phyloP scores from a whole-genome alignment of 495 filamentous ascomycete genomes.

The Friedmanniomyces endolithicus region DNA sequence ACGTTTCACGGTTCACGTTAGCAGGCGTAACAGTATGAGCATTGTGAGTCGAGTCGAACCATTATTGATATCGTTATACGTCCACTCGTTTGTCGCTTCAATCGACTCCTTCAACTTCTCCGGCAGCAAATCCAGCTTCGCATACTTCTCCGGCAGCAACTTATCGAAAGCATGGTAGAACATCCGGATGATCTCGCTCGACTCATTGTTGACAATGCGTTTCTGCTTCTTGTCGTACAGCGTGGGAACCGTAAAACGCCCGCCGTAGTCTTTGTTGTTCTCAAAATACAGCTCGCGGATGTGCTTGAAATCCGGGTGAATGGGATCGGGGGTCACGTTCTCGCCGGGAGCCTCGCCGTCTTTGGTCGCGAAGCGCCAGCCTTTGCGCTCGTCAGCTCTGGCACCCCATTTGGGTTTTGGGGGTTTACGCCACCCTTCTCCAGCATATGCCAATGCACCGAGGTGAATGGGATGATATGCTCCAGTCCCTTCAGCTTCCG shows the following conservation, averaged over 20 bases:
- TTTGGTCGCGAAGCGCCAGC: constrained; percentile 32
- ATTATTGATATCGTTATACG: constrained; percentile 75
- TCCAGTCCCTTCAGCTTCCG: constrained; percentile 57
- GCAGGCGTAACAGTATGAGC: neutral
- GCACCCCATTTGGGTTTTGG: neutral
- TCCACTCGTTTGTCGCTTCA: constrained; percentile 68
- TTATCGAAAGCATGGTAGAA: constrained; percentile 64
- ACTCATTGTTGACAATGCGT: constrained; percentile 76
- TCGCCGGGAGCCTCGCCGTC: constrained; percentile 37
- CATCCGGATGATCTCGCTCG: constrained; percentile 72
- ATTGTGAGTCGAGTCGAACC: constrained; percentile 27
- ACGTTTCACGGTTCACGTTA: neutral
- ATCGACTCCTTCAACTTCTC: constrained; percentile 46
- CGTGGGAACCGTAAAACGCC: constrained; percentile 66
- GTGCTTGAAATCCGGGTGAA: constrained; percentile 47
- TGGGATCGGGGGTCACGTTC: constrained; percentile 46
- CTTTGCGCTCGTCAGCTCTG: constrained; percentile 5
- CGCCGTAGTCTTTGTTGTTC: constrained; percentile 54
- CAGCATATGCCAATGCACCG: constrained; percentile 55
- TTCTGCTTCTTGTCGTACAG: constrained; percentile 63
- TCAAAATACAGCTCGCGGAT: constrained; percentile 62
- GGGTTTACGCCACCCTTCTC: constrained; percentile 38
- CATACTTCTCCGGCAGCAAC: constrained; percentile 47
- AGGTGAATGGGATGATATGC: constrained; percentile 51
- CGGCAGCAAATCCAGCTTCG: constrained; percentile 54